Percentiles rank a stretch among this genome's conserved stretches.
These are phyloP conservation scores for Sporisorium graminicola DNA, from an alignment of 1,284 basidiomycete genomes.

Conservation along the genomic window DNA sequence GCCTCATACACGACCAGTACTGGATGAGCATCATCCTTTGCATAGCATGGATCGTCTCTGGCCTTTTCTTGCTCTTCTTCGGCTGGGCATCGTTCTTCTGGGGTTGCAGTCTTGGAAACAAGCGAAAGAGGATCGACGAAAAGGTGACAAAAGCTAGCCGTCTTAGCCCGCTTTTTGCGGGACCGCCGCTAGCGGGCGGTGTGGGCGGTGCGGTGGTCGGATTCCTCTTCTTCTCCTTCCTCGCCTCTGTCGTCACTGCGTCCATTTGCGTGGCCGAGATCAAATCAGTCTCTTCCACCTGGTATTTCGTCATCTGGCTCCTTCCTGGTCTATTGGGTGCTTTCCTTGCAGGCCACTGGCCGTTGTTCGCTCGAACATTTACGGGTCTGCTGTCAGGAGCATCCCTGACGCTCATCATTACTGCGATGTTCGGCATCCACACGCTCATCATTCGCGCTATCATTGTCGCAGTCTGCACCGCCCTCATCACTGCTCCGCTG, in stretches of 20 bases:
- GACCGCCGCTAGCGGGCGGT: slow-evolving; percentile 51
- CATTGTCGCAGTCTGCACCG: slow-evolving; percentile 48
- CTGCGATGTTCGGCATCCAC: slow-evolving; percentile 63
- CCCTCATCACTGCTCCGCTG: slow-evolving; percentile 55
- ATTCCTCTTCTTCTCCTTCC: slow-evolving; percentile 58
- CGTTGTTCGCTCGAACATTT: slow-evolving; percentile 33
- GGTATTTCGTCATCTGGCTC: slow-evolving; percentile 56
- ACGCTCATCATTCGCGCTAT: slow-evolving; percentile 56
- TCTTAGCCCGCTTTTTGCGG: slow-evolving; percentile 12
- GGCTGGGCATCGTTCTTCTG: slow-evolving; percentile 63
- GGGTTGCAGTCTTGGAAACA: slow-evolving; percentile 32
- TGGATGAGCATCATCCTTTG: slow-evolving; percentile 54
- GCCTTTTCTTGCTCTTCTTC: slow-evolving; percentile 58
- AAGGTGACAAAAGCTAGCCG: slow-evolving; percentile 15
- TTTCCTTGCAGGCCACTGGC: slow-evolving; percentile 49
- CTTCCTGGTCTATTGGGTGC: slow-evolving; percentile 54
- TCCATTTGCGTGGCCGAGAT: slow-evolving; percentile 38
- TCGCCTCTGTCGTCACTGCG: slow-evolving; percentile 42
- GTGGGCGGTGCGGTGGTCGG: slow-evolving; percentile 54
- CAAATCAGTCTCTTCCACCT: slow-evolving; percentile 34
- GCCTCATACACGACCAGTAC: slow-evolving; percentile 21
- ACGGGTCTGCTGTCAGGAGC: slow-evolving; percentile 51
- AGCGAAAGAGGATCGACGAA: slow-evolving; percentile 20
- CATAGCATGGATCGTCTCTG: slow-evolving; percentile 55
- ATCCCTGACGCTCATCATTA: slow-evolving; percentile 51